Evolutionary conservation across 305 asterid genomes (phyloP).

Genomic region (Fraxinus albicans): DNA sequence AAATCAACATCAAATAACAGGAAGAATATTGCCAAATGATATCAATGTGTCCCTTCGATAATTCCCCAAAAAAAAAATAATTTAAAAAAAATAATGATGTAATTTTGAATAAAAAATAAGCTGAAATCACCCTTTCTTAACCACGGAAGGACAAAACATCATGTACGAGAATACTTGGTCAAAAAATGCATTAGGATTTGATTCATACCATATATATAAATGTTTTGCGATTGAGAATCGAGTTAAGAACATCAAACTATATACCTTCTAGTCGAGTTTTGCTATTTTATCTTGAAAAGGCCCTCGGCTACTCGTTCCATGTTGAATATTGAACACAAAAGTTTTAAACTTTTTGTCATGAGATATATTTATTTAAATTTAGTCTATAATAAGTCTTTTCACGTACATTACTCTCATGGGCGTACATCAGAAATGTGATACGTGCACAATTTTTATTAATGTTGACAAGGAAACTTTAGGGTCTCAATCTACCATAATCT

Average conservation of each 20-base stretch:
- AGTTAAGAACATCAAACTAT: too few species aligned
- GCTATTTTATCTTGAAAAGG: background rate
- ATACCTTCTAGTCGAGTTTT: too few species aligned
- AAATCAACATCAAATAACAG: background rate
- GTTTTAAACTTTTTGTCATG: background rate
- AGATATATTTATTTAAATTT: too few species aligned
- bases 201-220: background rate
- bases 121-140: background rate
- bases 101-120: background rate
- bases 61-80: too few species aligned
- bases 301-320: background rate
- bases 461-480: too few species aligned
- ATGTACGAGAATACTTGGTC: background rate
- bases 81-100: too few species aligned
- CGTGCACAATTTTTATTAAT: background rate
- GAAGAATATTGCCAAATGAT: background rate
- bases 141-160: background rate
- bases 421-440: background rate
- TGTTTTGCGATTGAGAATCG: background rate
- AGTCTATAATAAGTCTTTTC: background rate
- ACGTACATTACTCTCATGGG: background rate
- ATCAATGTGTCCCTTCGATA: background rate
- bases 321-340: background rate
- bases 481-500: background rate
- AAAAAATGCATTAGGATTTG: background rate